Base-by-base conservation (phyloP, 495 filamentous ascomycete genomes). In the Penicillium angulare region DNA sequence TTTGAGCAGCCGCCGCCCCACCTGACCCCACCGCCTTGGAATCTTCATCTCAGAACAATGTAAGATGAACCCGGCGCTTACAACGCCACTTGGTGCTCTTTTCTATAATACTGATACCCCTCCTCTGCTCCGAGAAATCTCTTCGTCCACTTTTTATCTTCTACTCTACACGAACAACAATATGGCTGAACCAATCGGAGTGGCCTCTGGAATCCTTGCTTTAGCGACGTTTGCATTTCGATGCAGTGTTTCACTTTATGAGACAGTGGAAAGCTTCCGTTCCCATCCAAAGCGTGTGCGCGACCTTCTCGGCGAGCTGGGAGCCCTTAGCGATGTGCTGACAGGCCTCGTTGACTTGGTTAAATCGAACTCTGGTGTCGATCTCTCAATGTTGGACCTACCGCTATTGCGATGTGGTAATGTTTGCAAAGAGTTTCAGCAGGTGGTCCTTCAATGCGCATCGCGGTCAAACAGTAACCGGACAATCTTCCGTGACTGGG, bases 181-280 rank as follows among this genome's bases (percentile, higher is more conserved):
- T n/a, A 71, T 71, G 65, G 65, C 57, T 26, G 61, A 71, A 55
- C 47, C 61, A 39, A 52, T 68, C 2, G 54, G 67, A 17, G 23
- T 68, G 15, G 59, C 65, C 27, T 63, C 66, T 41, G 64, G 61
- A 18, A 15, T 66, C 17, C 18, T 66, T 18, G 40, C 59, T 31
- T 46, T 68, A 33, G 54, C 63, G 7, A 61, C 50, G 15, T 74
- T 77, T 59, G 73, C 72, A 22, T 73, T 77, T 42, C 53, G 75
- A 47, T 65, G 63, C 27, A 75, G 70, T 50, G 47, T 64, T 33
- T 34, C 50, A 5, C 66, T 78, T 15, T 72, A 68, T 49, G 44
- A 75, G 18, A 63, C 59, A 8, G 59, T 77, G 21, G 44, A 62
- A n/a, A 75, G 73, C 49, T 76, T 69, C 55, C 64, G 59, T 24